Evolutionary conservation across 73 alveolate species (phyloP).

Genomic region (Stentor coeruleus): DNA sequence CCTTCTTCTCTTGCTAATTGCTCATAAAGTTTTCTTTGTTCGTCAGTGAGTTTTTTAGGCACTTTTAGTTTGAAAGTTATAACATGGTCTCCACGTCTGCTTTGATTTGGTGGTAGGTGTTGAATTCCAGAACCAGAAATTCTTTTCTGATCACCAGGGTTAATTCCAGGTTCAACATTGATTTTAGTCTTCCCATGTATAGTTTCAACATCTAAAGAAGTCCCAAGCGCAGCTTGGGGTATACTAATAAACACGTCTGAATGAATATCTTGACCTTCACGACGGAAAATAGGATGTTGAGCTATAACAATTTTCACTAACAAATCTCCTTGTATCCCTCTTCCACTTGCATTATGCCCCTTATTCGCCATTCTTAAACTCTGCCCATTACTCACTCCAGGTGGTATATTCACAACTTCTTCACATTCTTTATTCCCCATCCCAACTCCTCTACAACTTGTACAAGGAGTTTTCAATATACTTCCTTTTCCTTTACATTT

Average conservation of each 20-base stretch:
- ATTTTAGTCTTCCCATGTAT: constrained; percentile 59
- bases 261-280: constrained; percentile 16
- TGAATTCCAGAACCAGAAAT: constrained; percentile 53
- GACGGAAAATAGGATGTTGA: background rate
- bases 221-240: constrained; percentile 75
- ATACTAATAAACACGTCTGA: constrained; percentile 55
- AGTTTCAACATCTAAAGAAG: constrained; percentile 65
- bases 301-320: constrained; percentile 42
- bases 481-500: too few relatives aligned
- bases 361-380: constrained; percentile 62
- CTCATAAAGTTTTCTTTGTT: constrained; percentile 10
- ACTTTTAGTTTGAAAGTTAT: constrained; percentile 46
- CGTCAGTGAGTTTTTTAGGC: constrained; percentile 35
- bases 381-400: constrained; percentile 73
- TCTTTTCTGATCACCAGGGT: constrained; percentile 63
- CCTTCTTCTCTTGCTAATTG: constrained; percentile 24
- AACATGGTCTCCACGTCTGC: constrained; percentile 50
- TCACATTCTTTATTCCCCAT: too few relatives aligned
- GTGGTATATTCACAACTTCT: constrained; percentile 72
- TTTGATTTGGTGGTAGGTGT: constrained; percentile 55
- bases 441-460: too few relatives aligned
- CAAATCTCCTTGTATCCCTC: constrained; percentile 78
- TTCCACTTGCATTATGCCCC: constrained; percentile 62
- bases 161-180: constrained; percentile 69
- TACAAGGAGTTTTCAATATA: too few relatives aligned